Base-by-base conservation (phyloP, 78 protist species). In the Dictyostelium purpureum region DNA sequence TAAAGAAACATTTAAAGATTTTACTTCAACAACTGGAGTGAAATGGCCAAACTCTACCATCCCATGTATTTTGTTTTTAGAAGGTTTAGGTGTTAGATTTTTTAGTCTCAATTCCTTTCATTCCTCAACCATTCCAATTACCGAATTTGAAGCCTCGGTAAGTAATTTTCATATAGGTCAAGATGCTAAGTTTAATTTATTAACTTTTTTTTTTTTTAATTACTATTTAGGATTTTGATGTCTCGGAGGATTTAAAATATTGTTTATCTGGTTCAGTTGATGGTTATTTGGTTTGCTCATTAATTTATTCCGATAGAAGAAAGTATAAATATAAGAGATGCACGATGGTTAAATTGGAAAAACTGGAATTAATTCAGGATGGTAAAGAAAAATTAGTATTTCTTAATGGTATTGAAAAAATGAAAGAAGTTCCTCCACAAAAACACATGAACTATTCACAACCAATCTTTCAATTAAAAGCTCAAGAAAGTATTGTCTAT, bases 21-120 rank as follows among this genome's bases (percentile, higher is more conserved):
- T 69, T n/a, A 18, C 5, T 21, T 49, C 65, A 33, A 66, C 26
- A 33, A 5, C 51, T 2, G 12, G 14, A 33, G 24, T 82, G 28
- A 38, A 35, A 40, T 82, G 92, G 92, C 73, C 82, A 26, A 40
- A 21, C 11, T 54, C 92, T 26, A 31, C 19, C 1, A 24, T 73
- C 14, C 92, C 92, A 24, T 16, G 42, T 0, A 12, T 61, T 52
- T 16, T 57, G 31, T 0, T 35, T 0, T n/a, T 82, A 0, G 54
- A 61, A 12, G 77, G 38, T 28, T 14, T 28, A 11, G 4, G 0
- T 16, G 10, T 73, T 6, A 71, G 26, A 26, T 1, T 43, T 5
- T 19, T 26, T 21, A 71, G 59, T 35, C 19, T 75, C 16, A 42
- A 19, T 37, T 31, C 18, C 7, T 33, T 14, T 7, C 4, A 1